These are phyloP conservation scores for Cryptosporidium sp. DNA, from an alignment of 169 alveolate species.

Conservation along the genomic window DNA sequence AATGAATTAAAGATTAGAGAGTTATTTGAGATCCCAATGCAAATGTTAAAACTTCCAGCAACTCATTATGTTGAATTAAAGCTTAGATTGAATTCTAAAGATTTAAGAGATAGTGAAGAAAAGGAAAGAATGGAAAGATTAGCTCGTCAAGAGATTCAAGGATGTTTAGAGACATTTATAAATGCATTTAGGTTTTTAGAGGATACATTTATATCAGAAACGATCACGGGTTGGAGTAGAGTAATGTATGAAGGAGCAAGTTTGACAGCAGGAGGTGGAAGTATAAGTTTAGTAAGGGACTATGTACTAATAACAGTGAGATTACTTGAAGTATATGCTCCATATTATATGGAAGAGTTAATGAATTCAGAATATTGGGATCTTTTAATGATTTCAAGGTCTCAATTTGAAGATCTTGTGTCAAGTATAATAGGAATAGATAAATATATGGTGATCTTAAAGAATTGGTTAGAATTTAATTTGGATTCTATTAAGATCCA, in stretches of 20 bases:
- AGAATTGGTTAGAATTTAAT: conserved; percentile 61
- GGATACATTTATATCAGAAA: conserved; percentile 22
- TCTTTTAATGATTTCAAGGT: conserved; percentile 43
- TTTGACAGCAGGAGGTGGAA: conserved; percentile 3
- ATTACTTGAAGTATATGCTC: conserved; percentile 35
- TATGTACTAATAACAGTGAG: conserved; percentile 40
- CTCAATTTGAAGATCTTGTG: conserved; percentile 42
- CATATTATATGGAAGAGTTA: conserved; percentile 40
- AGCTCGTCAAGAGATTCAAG: conserved; percentile 66
- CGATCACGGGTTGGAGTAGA: conserved; percentile 64
- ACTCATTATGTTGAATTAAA: conserved; percentile 58
- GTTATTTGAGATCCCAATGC: conserved; percentile 67
- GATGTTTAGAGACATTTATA: conserved; percentile 63
- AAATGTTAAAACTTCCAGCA: conserved; percentile 69
- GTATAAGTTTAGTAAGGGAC: conserved; percentile 39
- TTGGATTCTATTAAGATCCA: conserved; percentile 32
- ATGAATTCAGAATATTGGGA: conserved; percentile 69
- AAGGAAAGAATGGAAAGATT: conserved; percentile 65
- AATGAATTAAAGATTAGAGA: conserved; percentile 49
- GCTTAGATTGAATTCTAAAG: conserved; percentile 26
- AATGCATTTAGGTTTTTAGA: conserved; percentile 27
- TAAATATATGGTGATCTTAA: conserved; percentile 50
- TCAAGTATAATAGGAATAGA: conserved; percentile 33
- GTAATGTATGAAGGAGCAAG: conserved; percentile 53
- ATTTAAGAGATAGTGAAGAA: not conserved